Percentiles rank a stretch among this genome's conserved stretches.
Conservation (phyloP, 768 basidiomycete species). For the Mycena vitilis region DNA sequence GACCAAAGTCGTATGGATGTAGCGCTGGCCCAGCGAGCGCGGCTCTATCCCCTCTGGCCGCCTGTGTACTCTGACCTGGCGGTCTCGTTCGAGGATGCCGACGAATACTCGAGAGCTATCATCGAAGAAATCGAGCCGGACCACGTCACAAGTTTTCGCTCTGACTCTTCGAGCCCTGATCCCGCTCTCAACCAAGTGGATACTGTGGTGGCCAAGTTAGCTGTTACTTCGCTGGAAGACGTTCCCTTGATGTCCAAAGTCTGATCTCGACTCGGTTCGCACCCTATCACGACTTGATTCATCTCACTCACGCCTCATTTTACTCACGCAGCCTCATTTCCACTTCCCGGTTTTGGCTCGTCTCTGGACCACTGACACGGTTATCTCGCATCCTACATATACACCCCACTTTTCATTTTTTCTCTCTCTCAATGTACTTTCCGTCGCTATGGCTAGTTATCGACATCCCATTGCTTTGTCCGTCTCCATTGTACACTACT, state of each 20-base stretch:
- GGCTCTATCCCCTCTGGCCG: background rate
- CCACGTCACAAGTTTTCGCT: background rate
- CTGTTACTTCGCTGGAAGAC: background rate
- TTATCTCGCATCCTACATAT: background rate
- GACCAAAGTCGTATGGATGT: slow-evolving; percentile 4
- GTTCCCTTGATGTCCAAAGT: background rate
- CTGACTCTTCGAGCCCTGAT: slow-evolving; percentile 4
- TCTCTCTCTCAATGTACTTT: no score
- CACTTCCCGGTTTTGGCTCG: background rate
- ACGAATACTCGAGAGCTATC: slow-evolving; percentile 1
- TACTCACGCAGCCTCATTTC: background rate
- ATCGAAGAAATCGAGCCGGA: background rate
- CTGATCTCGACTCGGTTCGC: background rate
- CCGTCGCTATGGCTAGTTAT: no score
- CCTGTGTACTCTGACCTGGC: background rate
- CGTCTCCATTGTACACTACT: no score
- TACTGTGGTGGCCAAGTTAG: background rate
- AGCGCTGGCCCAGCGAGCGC: slow-evolving; percentile 14
- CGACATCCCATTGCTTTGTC: no score
- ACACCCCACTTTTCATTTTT: background rate
- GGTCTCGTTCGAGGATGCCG: slow-evolving; percentile 8
- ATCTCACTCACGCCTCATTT: background rate
- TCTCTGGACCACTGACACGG: background rate
- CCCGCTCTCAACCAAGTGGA: background rate
- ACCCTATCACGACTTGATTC: background rate